phyloP scores from a whole-genome alignment of 768 basidiomycete genomes.

The Rhodotorula taiwanensis region DNA sequence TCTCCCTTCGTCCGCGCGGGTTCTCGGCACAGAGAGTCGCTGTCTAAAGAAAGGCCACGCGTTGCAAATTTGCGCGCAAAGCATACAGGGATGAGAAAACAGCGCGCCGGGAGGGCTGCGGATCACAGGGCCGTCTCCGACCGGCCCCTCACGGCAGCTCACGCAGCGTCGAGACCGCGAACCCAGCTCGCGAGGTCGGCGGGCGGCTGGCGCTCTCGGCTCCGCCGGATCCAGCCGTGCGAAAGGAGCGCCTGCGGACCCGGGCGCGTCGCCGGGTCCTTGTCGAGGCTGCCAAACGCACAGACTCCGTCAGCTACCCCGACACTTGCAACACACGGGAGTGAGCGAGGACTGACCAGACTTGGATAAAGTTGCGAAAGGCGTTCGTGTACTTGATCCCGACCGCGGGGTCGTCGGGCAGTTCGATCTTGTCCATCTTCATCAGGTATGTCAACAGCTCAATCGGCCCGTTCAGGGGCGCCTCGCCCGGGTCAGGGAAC shows the following conservation, averaged over 20 bases:
- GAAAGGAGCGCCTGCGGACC: conserved; percentile 23
- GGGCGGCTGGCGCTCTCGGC: conserved; percentile 26
- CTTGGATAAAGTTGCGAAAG: conserved; percentile 39
- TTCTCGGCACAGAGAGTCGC: no score
- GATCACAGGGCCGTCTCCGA: no score
- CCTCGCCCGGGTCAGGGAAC: conserved; percentile 57
- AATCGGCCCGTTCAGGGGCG: conserved; percentile 75
- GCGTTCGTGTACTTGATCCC: conserved; percentile 41
- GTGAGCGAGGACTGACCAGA: conserved; percentile 21
- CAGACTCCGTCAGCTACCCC: background rate
- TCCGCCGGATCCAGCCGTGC: conserved; percentile 29
- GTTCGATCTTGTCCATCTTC: conserved; percentile 56
- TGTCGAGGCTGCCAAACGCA: conserved; percentile 17
- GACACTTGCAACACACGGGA: background rate
- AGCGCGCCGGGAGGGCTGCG: no score
- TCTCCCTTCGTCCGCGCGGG: no score
- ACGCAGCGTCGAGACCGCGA: conserved; percentile 4
- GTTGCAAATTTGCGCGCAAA: no score
- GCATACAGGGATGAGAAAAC: no score
- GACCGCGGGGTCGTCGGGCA: conserved; percentile 31
- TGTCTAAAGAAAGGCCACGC: no score
- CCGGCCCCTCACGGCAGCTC: no score
- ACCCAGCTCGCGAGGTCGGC: conserved; percentile 31
- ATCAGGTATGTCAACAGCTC: conserved; percentile 89
- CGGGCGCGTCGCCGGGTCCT: conserved; percentile 24